Base-by-base conservation (phyloP, 2,329 filamentous ascomycete species). In the Colletotrichum plurivorum region DNA sequence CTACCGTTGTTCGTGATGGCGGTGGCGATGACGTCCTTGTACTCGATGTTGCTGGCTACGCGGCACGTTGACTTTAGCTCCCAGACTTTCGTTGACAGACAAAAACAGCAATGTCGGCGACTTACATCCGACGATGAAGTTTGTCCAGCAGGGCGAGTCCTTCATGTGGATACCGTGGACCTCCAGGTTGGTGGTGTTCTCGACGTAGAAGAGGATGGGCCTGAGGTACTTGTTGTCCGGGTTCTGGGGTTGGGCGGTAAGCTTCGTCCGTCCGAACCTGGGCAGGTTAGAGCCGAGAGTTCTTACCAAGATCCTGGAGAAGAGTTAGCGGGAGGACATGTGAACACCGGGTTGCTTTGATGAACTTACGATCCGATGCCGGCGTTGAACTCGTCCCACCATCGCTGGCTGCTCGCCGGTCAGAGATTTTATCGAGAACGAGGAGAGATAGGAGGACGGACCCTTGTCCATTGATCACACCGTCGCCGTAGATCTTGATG, bases 141-240 rank as follows among this genome's bases (percentile, higher is more conserved):
- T 91, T 2, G 85, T 90, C 88, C 89, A 90, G 80, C 87, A 89
- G 2, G 89, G 88, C 1, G 87, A 89, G 75, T 89, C 87, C 71
- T 89, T 85, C 72, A 90, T 83, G 18, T 87, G 85, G 64, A 90
- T 88, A 2, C 89, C 89, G 27, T 85, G 83, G 8, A 90, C 83
- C 4, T 83, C 83, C 2, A 91, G 76, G 22, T 88, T 85, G 1
- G 88, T 90, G 0, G 88, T 85, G 61, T 90, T 90, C 75, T 90
- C 87, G 0, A 87, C 88, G 49, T 89, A 81, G 78, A 90, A 90
- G 5, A 91, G 81, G 18, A 90, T 87, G 0, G 89, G 89, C 0
- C 88, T 85, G 54, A 87, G 84, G 73, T 87, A 90, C 4, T 81
- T 83, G 74, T 90, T 90, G 67, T 80, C 79, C 0, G 85, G 82